A percentile compares a stretch with the other conserved stretches of the same genome.
Evolutionary conservation across 352 stramenopile species (phyloP).

Genomic region (Poterioochromonas sp.): DNA sequence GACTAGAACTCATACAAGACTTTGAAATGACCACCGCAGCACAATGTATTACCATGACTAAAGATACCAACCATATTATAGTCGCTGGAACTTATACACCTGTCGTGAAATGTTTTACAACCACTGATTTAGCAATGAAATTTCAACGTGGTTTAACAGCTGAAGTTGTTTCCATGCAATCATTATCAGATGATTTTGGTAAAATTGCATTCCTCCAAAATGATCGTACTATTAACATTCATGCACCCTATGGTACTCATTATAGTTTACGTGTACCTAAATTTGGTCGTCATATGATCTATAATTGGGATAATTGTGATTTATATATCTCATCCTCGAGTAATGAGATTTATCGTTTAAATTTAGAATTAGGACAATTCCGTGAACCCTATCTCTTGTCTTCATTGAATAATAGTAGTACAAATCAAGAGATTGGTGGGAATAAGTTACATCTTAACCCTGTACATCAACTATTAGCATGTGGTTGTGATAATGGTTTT

Average conservation of each 20-base stretch:
- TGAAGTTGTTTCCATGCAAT: constrained; percentile 88
- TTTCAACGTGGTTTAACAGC: constrained; percentile 93
- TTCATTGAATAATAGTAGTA: constrained; percentile 35
- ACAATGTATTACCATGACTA: constrained; percentile 81
- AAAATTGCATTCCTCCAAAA: constrained; percentile 90
- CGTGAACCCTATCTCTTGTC: constrained; percentile 66
- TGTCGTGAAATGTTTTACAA: constrained; percentile 68
- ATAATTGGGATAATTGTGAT: constrained; percentile 89
- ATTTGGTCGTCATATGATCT: constrained; percentile 92
- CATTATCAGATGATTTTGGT: constrained; percentile 89
- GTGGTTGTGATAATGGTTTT: constrained; percentile 76
- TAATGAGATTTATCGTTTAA: constrained; percentile 88
- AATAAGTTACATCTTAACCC: constrained; percentile 79
- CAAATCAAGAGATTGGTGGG: constrained; percentile 46
- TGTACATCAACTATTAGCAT: constrained; percentile 72
- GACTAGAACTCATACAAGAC: constrained; percentile 97
- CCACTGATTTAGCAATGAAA: constrained; percentile 89
- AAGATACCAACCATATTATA: constrained; percentile 89
- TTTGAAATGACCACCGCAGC: constrained; percentile 89
- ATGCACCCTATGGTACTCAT: constrained; percentile 94
- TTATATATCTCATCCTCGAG: constrained; percentile 78
- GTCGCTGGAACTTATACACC: constrained; percentile 91
- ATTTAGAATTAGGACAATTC: constrained; percentile 95
- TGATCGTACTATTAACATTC: constrained; percentile 91
- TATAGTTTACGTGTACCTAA: constrained; percentile 89